Conservation (phyloP, 192 early-diverging fungal genomes). For the Entomortierella parvispora region DNA sequence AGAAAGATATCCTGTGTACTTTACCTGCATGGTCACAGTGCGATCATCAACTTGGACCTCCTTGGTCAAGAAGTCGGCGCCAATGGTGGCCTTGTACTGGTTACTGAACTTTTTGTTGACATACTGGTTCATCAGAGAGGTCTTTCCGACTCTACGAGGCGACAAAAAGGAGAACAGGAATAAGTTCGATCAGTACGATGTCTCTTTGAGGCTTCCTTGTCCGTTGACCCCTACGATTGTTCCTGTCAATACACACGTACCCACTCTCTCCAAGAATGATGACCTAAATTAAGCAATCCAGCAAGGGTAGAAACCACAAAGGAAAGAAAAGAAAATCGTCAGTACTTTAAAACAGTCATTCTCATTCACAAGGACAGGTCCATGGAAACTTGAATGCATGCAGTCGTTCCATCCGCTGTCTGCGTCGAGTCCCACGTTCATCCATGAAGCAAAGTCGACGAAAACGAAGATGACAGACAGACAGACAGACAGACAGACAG, state of each 20-base stretch:
- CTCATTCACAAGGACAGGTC: not conserved
- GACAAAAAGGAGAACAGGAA: not conserved
- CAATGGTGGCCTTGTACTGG: conserved; percentile 99
- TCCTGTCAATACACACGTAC: conserved; percentile 66
- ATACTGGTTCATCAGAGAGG: conserved; percentile 99
- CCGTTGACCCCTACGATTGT: too few relatives aligned
- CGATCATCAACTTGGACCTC: conserved; percentile 94
- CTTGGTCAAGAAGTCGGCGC: conserved; percentile 99
- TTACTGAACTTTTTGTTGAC: conserved; percentile 96
- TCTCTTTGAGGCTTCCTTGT: not conserved
- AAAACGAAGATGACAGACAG: conserved; percentile 7
- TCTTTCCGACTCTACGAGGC: conserved; percentile 93
- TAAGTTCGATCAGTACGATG: too few relatives aligned
- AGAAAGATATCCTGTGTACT: not conserved
- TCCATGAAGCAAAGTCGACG: too few relatives aligned
- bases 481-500: too few relatives aligned
- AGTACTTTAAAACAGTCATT: not conserved
- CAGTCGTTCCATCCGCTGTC: too few relatives aligned
- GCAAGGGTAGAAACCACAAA: not conserved
- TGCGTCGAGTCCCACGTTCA: too few relatives aligned
- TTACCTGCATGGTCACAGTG: conserved; percentile 93
- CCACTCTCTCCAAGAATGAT: conserved; percentile 89
- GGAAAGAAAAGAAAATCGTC: not conserved
- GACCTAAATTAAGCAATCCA: conserved; percentile 57
- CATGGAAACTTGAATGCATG: too few relatives aligned